Evolutionary conservation across 371 early-diverging fungal species (phyloP).

Genomic region (Mortierella sp.): DNA sequence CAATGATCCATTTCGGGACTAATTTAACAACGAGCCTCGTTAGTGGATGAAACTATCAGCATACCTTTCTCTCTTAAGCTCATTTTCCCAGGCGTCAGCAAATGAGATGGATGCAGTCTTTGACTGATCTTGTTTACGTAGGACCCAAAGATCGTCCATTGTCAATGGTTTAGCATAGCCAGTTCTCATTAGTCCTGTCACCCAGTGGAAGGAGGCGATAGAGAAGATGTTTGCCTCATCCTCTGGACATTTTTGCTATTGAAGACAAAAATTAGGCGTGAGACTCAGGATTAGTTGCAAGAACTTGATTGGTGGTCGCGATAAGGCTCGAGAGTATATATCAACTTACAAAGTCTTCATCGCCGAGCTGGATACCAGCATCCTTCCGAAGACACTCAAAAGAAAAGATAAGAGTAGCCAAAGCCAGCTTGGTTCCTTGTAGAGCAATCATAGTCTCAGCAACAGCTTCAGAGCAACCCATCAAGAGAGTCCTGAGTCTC

Average conservation of each 20-base stretch:
- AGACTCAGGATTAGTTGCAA: no score
- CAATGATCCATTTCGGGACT: neutral
- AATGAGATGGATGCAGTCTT: conserved; percentile 71
- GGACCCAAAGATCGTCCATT: conserved; percentile 83
- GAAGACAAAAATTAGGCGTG: neutral
- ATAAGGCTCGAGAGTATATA: conserved; percentile 67
- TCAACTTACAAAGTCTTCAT: conserved; percentile 27
- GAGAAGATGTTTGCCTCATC: conserved; percentile 88
- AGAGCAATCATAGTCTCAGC: conserved; percentile 62
- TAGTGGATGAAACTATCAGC: conserved; percentile 2
- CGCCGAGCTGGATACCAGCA: conserved; percentile 40
- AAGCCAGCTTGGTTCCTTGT: conserved; percentile 12
- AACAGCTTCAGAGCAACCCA: conserved; percentile 62
- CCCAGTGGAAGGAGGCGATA: conserved; percentile 89
- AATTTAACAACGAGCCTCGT: conserved; percentile 6
- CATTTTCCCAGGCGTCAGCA: conserved; percentile 76
- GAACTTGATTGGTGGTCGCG: conserved; percentile 57
- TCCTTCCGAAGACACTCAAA: conserved; percentile 42
- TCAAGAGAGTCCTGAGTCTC: conserved; percentile 69
- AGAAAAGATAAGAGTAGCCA: conserved; percentile 21
- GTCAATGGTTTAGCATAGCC: conserved; percentile 82
- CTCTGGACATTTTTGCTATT: conserved; percentile 71
- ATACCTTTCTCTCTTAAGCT: conserved; percentile 68
- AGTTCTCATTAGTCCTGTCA: conserved; percentile 86
- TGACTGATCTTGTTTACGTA: conserved; percentile 74